Conservation (phyloP, 352 stramenopile species). For the Globisporangium mamillatum region DNA sequence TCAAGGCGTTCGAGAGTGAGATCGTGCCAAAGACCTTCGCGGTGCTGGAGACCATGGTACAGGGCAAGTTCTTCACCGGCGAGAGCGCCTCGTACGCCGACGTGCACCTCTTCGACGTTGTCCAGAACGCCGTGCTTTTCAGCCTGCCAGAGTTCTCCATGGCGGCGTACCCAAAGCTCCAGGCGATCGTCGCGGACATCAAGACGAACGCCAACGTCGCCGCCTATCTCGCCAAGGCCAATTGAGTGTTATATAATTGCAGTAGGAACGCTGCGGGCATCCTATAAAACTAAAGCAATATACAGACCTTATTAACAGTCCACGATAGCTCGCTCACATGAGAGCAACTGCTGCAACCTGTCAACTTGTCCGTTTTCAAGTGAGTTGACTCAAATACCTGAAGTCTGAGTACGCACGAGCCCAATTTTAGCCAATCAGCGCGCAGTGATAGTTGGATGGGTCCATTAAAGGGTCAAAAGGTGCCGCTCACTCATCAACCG, state of each 20-base stretch:
- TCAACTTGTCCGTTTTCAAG: too few species aligned
- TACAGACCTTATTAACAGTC: background rate
- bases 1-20: conserved; percentile 5
- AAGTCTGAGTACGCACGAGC: background rate
- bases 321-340: background rate
- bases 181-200: conserved; percentile 35
- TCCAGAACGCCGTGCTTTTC: conserved; percentile 35
- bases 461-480: background rate
- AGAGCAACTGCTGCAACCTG: background rate
- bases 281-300: background rate
- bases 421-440: background rate
- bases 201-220: conserved; percentile 38
- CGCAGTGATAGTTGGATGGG: background rate
- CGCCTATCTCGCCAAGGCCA: conserved; percentile 31
- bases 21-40: conserved; percentile 1
- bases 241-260: background rate
- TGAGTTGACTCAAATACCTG: too few species aligned
- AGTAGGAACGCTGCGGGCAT: background rate
- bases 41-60: conserved; percentile 17
- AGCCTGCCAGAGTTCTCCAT: conserved; percentile 33
- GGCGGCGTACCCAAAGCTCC: conserved; percentile 40
- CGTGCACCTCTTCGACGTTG: conserved; percentile 42
- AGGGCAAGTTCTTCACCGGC: conserved; percentile 50
- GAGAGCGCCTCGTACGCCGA: conserved; percentile 40
- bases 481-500: background rate